A percentile compares a stretch with the other conserved stretches of the same genome.
Conservation (phyloP, 139 green algal species). For the Haematococcus sp. region DNA sequence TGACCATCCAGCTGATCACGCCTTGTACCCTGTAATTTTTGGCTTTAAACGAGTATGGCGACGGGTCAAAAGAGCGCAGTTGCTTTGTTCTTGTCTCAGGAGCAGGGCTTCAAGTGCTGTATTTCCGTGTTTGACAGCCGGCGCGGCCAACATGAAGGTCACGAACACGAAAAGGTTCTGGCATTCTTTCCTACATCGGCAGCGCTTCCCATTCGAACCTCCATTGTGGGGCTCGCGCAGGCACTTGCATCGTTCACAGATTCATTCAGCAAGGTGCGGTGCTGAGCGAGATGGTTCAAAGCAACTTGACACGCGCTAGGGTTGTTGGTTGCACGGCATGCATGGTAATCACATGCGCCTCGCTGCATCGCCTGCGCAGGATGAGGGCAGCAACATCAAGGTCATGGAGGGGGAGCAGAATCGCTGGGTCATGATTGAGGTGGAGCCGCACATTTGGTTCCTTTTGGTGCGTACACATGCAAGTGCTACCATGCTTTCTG, state of each 20-base stretch:
- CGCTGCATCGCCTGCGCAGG: no score
- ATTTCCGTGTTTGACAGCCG: slow-evolving; percentile 16
- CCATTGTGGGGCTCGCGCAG: slow-evolving; percentile 28
- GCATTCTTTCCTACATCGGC: slow-evolving; percentile 22
- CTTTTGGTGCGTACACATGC: not conserved
- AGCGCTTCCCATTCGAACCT: slow-evolving; percentile 3
- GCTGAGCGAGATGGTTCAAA: no score
- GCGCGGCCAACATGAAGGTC: slow-evolving; percentile 16
- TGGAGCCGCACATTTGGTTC: slow-evolving; percentile 19
- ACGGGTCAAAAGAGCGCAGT: no score
- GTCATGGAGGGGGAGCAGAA: slow-evolving; percentile 19
- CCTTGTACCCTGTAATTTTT: no score
- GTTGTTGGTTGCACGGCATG: no score
- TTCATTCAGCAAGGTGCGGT: slow-evolving; percentile 4
- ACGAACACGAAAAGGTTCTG: slow-evolving; percentile 27
- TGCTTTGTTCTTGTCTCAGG: not conserved
- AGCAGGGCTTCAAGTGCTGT: slow-evolving; percentile 6
- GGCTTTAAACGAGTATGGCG: no score
- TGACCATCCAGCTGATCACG: no score
- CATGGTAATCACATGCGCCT: no score
- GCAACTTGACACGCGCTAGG: not conserved
- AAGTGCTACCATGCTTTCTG: no score
- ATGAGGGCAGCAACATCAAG: slow-evolving; percentile 18
- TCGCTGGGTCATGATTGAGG: slow-evolving; percentile 27
- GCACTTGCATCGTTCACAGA: slow-evolving; percentile 14